Conservation (phyloP, 1,284 basidiomycete species). For the Ustilago loliicola region DNA sequence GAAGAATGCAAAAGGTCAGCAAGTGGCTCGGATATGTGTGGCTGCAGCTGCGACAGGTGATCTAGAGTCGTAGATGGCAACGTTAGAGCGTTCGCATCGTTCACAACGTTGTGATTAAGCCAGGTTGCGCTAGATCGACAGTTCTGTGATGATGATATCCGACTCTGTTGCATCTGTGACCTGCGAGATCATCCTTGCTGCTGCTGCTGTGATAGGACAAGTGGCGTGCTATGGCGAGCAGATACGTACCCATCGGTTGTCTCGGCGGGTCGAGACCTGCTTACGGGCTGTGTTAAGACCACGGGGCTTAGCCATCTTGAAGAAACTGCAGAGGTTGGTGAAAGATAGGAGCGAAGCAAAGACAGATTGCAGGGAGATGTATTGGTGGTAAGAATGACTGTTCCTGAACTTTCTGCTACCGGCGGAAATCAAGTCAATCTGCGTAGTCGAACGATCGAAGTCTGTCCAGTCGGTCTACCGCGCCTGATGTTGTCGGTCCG, state of each 20-base stretch:
- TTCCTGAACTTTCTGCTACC: neutral
- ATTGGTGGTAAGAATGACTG: slow-evolving; percentile 23
- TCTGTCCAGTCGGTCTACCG: slow-evolving; percentile 14
- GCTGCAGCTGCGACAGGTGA: neutral
- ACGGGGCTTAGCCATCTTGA: slow-evolving; percentile 80
- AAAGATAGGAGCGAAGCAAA: neutral
- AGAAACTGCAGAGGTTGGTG: slow-evolving; percentile 30
- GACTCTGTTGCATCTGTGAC: neutral
- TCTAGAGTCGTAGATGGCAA: neutral
- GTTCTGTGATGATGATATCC: neutral
- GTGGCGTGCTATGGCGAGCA: neutral
- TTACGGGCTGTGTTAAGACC: slow-evolving; percentile 99
- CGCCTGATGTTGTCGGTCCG: neutral
- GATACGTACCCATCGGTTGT: slow-evolving; percentile 86
- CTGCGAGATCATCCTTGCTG: neutral
- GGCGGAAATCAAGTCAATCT: neutral
- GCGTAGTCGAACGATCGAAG: slow-evolving; percentile 9
- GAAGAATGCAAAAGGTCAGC: slow-evolving; percentile 18
- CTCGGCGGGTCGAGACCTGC: slow-evolving; percentile 91
- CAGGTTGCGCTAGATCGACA: neutral
- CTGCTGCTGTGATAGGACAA: neutral
- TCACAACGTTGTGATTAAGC: neutral
- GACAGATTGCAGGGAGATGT: slow-evolving; percentile 11
- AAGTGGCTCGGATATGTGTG: neutral
- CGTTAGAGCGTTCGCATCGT: neutral